Evolutionary conservation across 148 eudicot species (phyloP).

Genomic region (Cornus florida): DNA sequence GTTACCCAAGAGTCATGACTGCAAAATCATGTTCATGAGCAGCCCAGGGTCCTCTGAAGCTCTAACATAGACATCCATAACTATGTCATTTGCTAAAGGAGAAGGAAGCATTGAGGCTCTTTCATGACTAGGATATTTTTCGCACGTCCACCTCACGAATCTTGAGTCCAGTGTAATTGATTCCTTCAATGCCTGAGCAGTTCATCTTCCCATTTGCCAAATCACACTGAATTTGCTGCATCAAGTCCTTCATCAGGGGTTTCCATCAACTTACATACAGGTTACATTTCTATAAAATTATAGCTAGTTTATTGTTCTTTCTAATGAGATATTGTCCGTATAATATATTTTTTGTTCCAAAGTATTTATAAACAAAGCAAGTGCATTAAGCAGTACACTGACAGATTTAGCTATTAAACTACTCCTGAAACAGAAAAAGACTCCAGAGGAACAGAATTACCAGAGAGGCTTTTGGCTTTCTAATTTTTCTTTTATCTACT

Average conservation of each 20-base stretch:
- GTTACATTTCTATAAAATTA: background rate
- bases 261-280: background rate
- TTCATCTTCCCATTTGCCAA: background rate
- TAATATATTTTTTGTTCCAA: background rate
- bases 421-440: background rate
- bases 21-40: background rate
- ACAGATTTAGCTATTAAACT: background rate
- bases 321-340: background rate
- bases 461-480: background rate
- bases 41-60: background rate
- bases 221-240: background rate
- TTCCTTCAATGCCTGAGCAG: slow-evolving; percentile 1
- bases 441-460: background rate
- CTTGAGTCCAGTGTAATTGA: background rate
- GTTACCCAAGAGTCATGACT: background rate
- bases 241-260: background rate
- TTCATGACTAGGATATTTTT: background rate
- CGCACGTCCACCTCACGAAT: background rate
- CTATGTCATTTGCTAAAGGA: too few species aligned
- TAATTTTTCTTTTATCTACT: too few species aligned
- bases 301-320: background rate
- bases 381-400: background rate
- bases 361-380: background rate
- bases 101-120: too few species aligned
- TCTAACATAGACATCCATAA: background rate